Evolutionary conservation across 495 filamentous ascomycete genomes (phyloP).

Genomic region (Melanomma pulvis-pyrius): DNA sequence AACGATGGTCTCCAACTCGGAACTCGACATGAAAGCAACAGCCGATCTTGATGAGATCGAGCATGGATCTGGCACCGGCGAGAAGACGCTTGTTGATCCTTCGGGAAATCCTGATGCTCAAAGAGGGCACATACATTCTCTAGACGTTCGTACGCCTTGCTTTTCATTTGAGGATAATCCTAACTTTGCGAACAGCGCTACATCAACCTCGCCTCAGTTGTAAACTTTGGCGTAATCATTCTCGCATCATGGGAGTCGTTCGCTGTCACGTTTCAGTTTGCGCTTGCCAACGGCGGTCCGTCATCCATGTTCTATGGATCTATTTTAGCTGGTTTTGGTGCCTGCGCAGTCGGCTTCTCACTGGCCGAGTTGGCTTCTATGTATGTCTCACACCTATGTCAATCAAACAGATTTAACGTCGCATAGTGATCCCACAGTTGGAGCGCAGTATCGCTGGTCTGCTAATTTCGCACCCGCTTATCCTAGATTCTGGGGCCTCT

Average conservation of each 20-base stretch:
- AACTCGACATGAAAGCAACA: constrained; percentile 4
- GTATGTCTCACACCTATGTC: constrained; percentile 13
- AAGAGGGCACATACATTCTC: background rate
- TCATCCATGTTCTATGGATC: constrained; percentile 43
- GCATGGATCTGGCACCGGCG: constrained; percentile 1
- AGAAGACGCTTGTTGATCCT: constrained; percentile 16
- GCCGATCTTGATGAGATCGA: constrained; percentile 16
- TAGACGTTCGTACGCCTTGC: constrained; percentile 14
- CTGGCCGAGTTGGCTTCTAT: constrained; percentile 47
- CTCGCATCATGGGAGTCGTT: constrained; percentile 39
- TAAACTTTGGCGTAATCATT: constrained; percentile 34
- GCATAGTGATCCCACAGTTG: constrained; percentile 33
- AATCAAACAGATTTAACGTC: background rate
- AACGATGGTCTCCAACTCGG: constrained; percentile 7
- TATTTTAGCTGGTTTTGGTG: constrained; percentile 36
- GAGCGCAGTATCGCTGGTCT: constrained; percentile 33
- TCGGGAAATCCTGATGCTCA: background rate
- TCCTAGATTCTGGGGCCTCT: constrained; percentile 41
- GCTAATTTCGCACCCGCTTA: constrained; percentile 46
- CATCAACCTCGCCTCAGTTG: constrained; percentile 27
- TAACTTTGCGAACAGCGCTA: constrained; percentile 23
- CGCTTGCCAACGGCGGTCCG: constrained; percentile 45
- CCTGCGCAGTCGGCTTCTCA: constrained; percentile 35
- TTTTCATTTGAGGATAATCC: background rate
- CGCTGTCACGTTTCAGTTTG: constrained; percentile 37